A percentile compares a stretch with the other conserved stretches of the same genome.
Conservation (phyloP, 257 asterid species). For the Rubia yunnanensis region DNA sequence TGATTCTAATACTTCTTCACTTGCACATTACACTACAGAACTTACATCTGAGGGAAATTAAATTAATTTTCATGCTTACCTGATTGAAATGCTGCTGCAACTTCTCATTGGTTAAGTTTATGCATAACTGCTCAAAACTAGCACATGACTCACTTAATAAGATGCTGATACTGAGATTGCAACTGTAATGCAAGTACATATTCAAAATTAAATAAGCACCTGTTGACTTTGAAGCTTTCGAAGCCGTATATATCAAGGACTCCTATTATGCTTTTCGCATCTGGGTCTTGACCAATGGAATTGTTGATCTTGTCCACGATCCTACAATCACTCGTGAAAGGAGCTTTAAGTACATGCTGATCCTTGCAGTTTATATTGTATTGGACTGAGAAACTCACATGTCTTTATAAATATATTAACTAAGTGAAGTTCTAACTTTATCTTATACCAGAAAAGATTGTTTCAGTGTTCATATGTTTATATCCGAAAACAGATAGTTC, state of each 20-base stretch:
- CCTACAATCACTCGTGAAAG: constrained; percentile 39
- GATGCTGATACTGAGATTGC: constrained; percentile 14
- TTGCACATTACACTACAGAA: not conserved
- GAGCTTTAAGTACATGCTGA: not conserved
- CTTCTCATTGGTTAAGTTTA: constrained; percentile 92
- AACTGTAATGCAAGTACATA: not conserved
- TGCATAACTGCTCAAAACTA: constrained; percentile 91
- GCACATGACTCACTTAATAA: constrained; percentile 5
- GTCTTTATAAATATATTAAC: not conserved
- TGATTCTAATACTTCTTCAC: constrained; percentile 16
- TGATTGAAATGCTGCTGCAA: constrained; percentile 98
- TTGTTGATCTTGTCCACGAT: constrained; percentile 88
- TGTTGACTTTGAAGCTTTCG: constrained; percentile 91
- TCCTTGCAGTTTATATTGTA: not conserved
- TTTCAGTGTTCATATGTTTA: not conserved
- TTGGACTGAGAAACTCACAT: not conserved
- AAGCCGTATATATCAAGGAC: constrained; percentile 94
- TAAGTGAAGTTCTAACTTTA: not conserved
- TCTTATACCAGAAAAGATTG: not conserved
- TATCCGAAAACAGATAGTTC: not conserved
- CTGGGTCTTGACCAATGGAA: constrained; percentile 89
- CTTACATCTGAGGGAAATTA: not conserved
- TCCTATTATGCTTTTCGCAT: constrained; percentile 81
- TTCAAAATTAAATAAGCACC: constrained; percentile 28
- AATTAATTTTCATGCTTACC: constrained; percentile 27